Conservation (phyloP, 1,284 basidiomycete species). For the Naganishia sp. region DNA sequence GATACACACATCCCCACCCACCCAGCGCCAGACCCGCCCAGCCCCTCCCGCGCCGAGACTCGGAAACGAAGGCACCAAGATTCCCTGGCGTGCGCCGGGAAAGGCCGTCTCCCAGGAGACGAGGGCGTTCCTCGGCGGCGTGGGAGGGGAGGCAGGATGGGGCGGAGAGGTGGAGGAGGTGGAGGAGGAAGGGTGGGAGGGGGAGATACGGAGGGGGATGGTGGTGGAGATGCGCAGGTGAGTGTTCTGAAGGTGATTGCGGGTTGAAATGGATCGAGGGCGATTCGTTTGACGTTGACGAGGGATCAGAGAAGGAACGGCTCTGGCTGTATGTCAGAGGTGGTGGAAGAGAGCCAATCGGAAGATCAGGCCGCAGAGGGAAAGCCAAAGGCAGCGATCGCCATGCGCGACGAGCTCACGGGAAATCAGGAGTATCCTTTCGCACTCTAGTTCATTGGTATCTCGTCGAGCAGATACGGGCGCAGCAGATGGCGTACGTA, state of each 20-base stretch:
- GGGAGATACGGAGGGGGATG: not conserved
- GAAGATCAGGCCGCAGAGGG: too few species aligned
- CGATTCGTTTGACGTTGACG: not conserved
- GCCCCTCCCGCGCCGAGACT: not conserved
- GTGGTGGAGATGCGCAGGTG: slow-evolving; percentile 19
- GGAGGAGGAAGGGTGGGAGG: not conserved
- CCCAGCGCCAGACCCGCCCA: not conserved
- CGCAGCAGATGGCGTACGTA: too few species aligned
- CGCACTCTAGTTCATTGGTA: too few species aligned
- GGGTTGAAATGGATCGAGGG: too few species aligned
- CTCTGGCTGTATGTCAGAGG: too few species aligned
- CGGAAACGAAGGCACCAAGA: not conserved
- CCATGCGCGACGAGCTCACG: too few species aligned
- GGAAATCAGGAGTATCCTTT: too few species aligned
- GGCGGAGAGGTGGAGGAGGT: slow-evolving; percentile 4
- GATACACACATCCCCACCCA: not conserved
- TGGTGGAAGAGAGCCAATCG: too few species aligned
- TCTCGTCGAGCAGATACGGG: too few species aligned
- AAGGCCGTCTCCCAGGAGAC: slow-evolving; percentile 17
- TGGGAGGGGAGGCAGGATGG: not conserved
- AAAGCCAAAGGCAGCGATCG: too few species aligned
- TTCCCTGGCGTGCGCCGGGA: not conserved
- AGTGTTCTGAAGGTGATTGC: not conserved
- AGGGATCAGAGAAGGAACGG: too few species aligned
- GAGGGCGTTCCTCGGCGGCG: slow-evolving; percentile 8